These are phyloP conservation scores for Kalmanozyma brasiliensis DNA, from an alignment of 1,284 basidiomycete genomes.

Conservation along the genomic window DNA sequence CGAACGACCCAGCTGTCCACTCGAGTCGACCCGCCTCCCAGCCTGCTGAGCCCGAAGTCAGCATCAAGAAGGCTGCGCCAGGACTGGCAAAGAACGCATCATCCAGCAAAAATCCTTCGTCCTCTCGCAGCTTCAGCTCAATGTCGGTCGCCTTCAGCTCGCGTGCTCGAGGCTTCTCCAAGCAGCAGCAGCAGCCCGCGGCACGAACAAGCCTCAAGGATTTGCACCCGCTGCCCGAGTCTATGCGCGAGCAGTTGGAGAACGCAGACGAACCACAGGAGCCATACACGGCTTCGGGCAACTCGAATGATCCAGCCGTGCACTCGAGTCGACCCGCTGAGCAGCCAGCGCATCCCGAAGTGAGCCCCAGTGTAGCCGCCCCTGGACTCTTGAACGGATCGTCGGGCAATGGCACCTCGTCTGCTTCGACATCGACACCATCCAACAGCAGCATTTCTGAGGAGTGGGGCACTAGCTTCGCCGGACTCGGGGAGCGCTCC, in stretches of 20 bases:
- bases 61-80: slow-evolving; percentile 49
- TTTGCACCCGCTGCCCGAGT: slow-evolving; percentile 44
- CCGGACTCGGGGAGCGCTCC: slow-evolving; percentile 81
- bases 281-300: slow-evolving; percentile 46
- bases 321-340: slow-evolving; percentile 52
- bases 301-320: slow-evolving; percentile 51
- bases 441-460: slow-evolving; percentile 32
- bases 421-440: no score
- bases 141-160: slow-evolving; percentile 29
- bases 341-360: slow-evolving; percentile 37
- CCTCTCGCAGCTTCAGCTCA: slow-evolving; percentile 18
- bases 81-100: slow-evolving; percentile 1
- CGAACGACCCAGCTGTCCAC: slow-evolving; percentile 48
- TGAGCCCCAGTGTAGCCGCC: slow-evolving; percentile 47
- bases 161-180: slow-evolving; percentile 22
- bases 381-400: slow-evolving; percentile 30
- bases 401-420: slow-evolving; percentile 9
- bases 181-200: slow-evolving; percentile 21
- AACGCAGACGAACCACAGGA: slow-evolving; percentile 23
- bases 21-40: slow-evolving; percentile 50
- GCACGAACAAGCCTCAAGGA: slow-evolving; percentile 42
- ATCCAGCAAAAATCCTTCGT: no score
- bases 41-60: slow-evolving; percentile 37
- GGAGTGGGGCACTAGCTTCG: slow-evolving; percentile 88
- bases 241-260: slow-evolving; percentile 47